phyloP scores from a whole-genome alignment of 1,284 basidiomycete species.

The Tilletia indica region DNA sequence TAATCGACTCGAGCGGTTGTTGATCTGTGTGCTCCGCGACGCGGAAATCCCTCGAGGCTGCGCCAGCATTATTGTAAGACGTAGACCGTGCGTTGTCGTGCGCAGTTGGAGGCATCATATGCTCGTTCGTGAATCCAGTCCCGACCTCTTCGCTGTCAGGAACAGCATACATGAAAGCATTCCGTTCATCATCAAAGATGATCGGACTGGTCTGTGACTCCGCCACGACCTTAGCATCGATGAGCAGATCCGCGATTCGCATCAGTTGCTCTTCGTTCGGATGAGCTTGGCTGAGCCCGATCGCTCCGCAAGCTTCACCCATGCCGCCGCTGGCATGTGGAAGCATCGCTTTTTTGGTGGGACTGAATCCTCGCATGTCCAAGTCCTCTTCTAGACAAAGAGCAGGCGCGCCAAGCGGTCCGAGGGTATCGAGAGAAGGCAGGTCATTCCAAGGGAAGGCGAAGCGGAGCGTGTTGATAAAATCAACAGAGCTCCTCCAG shows the following conservation, averaged over 20 bases:
- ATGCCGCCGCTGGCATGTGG: constrained; percentile 29
- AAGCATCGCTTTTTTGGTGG: constrained; percentile 66
- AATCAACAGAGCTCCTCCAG: constrained; percentile 71
- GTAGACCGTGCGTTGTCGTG: too few relatives aligned
- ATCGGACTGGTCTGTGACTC: constrained; percentile 59
- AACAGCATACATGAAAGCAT: constrained; percentile 32
- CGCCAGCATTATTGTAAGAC: too few relatives aligned
- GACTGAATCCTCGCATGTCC: constrained; percentile 83
- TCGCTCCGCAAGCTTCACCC: constrained; percentile 37
- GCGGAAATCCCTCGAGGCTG: too few relatives aligned
- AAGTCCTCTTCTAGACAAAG: constrained; percentile 83
- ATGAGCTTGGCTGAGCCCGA: constrained; percentile 64
- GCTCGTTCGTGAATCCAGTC: too few relatives aligned
- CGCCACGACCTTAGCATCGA: constrained; percentile 70
- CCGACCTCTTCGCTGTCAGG: background rate
- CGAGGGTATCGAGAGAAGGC: constrained; percentile 62
- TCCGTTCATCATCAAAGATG: constrained; percentile 40
- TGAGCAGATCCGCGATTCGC: constrained; percentile 81
- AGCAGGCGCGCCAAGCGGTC: constrained; percentile 36
- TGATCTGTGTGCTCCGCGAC: too few relatives aligned
- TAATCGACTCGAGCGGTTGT: too few relatives aligned
- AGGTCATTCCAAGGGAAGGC: constrained; percentile 72
- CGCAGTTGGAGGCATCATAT: too few relatives aligned
- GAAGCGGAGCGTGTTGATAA: constrained; percentile 66
- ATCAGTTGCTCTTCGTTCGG: constrained; percentile 93